These are phyloP conservation scores for Fraxinus nigra DNA, from an alignment of 305 asterid genomes.

Conservation along the genomic window DNA sequence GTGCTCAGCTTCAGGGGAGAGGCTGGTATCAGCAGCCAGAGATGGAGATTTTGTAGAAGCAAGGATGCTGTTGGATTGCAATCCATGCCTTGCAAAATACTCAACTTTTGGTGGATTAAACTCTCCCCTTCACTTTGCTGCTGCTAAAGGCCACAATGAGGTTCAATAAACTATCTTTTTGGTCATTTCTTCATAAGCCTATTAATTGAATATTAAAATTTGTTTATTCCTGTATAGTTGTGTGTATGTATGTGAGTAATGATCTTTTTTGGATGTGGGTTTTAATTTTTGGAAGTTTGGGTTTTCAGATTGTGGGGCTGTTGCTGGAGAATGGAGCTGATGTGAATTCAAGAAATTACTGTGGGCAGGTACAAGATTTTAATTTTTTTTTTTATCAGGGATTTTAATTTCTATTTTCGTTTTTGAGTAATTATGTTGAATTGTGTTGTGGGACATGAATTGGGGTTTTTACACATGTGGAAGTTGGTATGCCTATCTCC, in stretches of 20 bases:
- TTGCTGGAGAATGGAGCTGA: constrained; percentile 91
- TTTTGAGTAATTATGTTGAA: neutral
- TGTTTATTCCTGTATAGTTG: neutral
- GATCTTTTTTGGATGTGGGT: neutral
- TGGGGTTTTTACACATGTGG: neutral
- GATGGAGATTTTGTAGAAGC: constrained; percentile 97
- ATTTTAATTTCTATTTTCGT: neutral
- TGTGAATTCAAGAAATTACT: constrained; percentile 80
- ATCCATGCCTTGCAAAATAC: constrained; percentile 86
- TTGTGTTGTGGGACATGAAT: neutral
- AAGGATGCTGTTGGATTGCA: constrained; percentile 91
- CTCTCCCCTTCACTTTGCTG: constrained; percentile 89
- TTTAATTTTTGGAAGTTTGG: constrained; percentile 25
- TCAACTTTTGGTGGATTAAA: constrained; percentile 93
- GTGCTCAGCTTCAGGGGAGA: constrained; percentile 97
- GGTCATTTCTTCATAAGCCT: constrained; percentile 6
- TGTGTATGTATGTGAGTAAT: neutral
- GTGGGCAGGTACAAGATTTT: constrained; percentile 61
- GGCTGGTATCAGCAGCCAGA: constrained; percentile 99
- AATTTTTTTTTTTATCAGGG: neutral
- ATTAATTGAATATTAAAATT: neutral
- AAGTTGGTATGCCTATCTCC: neutral
- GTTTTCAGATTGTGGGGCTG: constrained; percentile 76
- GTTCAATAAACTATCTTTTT: constrained; percentile 23
- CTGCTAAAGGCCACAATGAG: constrained; percentile 88